phyloP scores from a whole-genome alignment of 1,284 basidiomycete species.

The Sanguinoderma infundibulare region DNA sequence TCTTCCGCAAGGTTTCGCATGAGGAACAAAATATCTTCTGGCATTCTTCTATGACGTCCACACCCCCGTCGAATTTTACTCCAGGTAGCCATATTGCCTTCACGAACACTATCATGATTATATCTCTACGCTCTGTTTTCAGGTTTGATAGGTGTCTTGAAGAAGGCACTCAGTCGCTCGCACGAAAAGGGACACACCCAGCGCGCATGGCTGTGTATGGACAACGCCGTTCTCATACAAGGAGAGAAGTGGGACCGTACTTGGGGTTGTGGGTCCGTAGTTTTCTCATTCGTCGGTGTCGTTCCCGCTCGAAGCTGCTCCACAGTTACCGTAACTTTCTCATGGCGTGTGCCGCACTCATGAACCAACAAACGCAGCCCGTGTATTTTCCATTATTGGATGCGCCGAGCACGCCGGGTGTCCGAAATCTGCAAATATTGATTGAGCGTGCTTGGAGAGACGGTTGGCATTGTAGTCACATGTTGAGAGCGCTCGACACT shows the following conservation, averaged over 20 bases:
- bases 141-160: slow-evolving; percentile 76
- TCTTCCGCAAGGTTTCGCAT: neutral
- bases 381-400: slow-evolving; percentile 65
- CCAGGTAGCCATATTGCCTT: slow-evolving; percentile 56
- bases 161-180: slow-evolving; percentile 55
- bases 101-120: neutral
- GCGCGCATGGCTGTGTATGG: slow-evolving; percentile 70
- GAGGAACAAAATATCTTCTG: slow-evolving; percentile 61
- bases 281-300: neutral
- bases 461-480: too few relatives aligned
- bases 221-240: slow-evolving; percentile 62
- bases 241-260: slow-evolving; percentile 60
- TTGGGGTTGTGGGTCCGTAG: slow-evolving; percentile 76
- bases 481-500: too few relatives aligned
- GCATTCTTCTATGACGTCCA: slow-evolving; percentile 48
- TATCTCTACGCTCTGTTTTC: slow-evolving; percentile 27
- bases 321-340: slow-evolving; percentile 85
- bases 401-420: slow-evolving; percentile 61
- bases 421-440: slow-evolving; percentile 76
- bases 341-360: slow-evolving; percentile 78
- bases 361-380: slow-evolving; percentile 64
- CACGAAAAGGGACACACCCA: slow-evolving; percentile 55
- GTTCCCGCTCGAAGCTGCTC: neutral
- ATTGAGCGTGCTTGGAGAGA: slow-evolving; percentile 81
- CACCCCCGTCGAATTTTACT: slow-evolving; percentile 71